Percentiles rank a stretch among this genome's conserved stretches.
Evolutionary conservation across 495 filamentous ascomycete species (phyloP).

Genomic region (Neurospora africana): DNA sequence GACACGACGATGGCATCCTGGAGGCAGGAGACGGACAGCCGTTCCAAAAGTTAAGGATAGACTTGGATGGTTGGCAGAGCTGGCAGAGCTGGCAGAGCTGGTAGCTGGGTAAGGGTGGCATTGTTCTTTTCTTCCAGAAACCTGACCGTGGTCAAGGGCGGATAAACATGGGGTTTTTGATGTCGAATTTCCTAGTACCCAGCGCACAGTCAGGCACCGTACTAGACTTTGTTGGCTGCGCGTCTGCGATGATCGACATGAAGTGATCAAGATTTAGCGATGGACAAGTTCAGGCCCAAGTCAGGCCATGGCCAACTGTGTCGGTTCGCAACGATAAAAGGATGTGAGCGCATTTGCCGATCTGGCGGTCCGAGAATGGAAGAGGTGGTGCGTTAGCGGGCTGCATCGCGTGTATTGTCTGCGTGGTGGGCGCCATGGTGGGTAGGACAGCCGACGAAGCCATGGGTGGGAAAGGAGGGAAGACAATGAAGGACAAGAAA

Average conservation of each 20-base stretch:
- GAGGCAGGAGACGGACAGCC: neutral
- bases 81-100: neutral
- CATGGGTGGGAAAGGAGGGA: neutral
- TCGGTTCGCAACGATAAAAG: neutral
- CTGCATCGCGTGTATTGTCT: neutral
- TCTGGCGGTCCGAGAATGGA: neutral
- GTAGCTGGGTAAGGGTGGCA: neutral
- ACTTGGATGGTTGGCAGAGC: neutral
- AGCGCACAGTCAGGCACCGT: neutral
- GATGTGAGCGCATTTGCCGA: constrained; percentile 1
- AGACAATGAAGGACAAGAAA: neutral
- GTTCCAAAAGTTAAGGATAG: neutral
- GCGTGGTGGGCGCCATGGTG: neutral
- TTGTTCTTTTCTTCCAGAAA: neutral
- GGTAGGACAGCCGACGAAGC: neutral
- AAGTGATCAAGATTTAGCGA: neutral
- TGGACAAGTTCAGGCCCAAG: neutral
- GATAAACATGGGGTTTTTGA: neutral
- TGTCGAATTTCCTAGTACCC: neutral
- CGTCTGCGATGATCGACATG: neutral
- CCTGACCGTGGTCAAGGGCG: neutral
- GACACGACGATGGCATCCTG: neutral
- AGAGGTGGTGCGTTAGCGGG: neutral
- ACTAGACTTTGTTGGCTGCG: neutral
- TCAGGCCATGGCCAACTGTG: neutral